Evolutionary conservation across 2,329 filamentous ascomycete species (phyloP), one percentile per base, ranked within the genome.

Genomic region (Talaromyces verruculosus): DNA sequence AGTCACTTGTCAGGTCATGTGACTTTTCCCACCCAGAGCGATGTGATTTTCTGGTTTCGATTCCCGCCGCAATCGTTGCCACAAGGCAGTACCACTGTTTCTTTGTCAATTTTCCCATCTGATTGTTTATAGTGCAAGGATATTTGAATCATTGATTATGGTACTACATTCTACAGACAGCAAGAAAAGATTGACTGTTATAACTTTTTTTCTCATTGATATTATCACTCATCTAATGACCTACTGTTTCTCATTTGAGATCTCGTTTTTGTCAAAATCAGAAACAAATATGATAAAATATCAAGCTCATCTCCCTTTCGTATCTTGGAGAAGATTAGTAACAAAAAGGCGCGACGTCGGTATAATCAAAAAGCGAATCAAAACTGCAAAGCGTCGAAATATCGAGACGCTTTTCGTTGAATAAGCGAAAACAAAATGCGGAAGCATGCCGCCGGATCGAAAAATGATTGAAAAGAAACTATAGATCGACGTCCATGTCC

Each of bases 401-500:
- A 57, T 35, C 25, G 57, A 45, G 7, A 33, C 35, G 39, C 8
- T 30, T 30, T 41, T 43, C 57, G 25, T 30, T 57, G 33, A 64
- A 43, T 22, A 66, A 43, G 13, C 55, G 25, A 37, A 61, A 67
- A 28, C 49, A 60, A 61, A 63, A 57, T 28, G 63, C 43, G 45
- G 64, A 62, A 35, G 33, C n/a, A 65, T 61, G 37, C 39, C 19
- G 22, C 43, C 62, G 49, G 19, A 5, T 43, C 39, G 41, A 43
- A 61, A 58, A 28, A 55, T 45, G 55, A 19, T 15, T 35, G n/a
- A 41, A 47, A 28, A 47, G 33, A 58, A 58, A 49, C 47, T 39
- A 59, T 60, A 47, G 25, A 28, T 72, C 79, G 37, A 72, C 71
- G 66, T 80, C 78, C 66, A 80, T 78, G 58, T 80, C 78, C 77